Percentiles rank a stretch among this genome's conserved stretches.
These are phyloP conservation scores for Exophiala phaeomuriformis DNA, from an alignment of 2,329 filamentous ascomycete species.

Conservation along the genomic window DNA sequence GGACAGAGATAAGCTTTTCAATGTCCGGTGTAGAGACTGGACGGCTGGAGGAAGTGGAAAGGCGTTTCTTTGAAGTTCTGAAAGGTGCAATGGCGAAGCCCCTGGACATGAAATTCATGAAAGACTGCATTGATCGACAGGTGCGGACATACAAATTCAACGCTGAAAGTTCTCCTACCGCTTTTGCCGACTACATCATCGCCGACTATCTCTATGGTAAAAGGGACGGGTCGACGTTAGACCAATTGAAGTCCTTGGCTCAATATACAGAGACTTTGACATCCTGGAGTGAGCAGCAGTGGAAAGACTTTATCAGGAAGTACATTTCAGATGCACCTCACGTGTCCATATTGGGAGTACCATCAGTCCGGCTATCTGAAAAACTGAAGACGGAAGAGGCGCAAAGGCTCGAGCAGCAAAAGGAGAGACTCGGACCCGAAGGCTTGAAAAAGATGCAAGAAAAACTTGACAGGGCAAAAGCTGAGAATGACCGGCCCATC, in stretches of 20 bases:
- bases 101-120: slow-evolving; percentile 83
- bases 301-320: slow-evolving; percentile 71
- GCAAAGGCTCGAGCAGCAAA: slow-evolving; percentile 68
- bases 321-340: slow-evolving; percentile 83
- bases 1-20: slow-evolving; percentile 76
- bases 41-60: slow-evolving; percentile 74
- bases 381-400: slow-evolving; percentile 78
- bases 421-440: slow-evolving; percentile 69
- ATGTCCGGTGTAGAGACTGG: slow-evolving; percentile 80
- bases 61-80: slow-evolving; percentile 75
- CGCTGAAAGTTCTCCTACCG: slow-evolving; percentile 71
- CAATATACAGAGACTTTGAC: slow-evolving; percentile 59
- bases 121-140: slow-evolving; percentile 77
- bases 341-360: slow-evolving; percentile 79
- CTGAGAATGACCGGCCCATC: slow-evolving; percentile 80
- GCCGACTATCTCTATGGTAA: slow-evolving; percentile 86
- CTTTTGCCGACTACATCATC: slow-evolving; percentile 80
- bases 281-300: slow-evolving; percentile 73
- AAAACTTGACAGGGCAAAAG: slow-evolving; percentile 73
- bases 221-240: slow-evolving; percentile 70
- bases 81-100: slow-evolving; percentile 71
- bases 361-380: slow-evolving; percentile 69
- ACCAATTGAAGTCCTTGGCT: slow-evolving; percentile 46
- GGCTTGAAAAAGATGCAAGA: slow-evolving; percentile 68
- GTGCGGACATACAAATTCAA: slow-evolving; percentile 74